Base-by-base conservation (phyloP, 1,284 basidiomycete species). In the Stygiomarasmius scandens region DNA sequence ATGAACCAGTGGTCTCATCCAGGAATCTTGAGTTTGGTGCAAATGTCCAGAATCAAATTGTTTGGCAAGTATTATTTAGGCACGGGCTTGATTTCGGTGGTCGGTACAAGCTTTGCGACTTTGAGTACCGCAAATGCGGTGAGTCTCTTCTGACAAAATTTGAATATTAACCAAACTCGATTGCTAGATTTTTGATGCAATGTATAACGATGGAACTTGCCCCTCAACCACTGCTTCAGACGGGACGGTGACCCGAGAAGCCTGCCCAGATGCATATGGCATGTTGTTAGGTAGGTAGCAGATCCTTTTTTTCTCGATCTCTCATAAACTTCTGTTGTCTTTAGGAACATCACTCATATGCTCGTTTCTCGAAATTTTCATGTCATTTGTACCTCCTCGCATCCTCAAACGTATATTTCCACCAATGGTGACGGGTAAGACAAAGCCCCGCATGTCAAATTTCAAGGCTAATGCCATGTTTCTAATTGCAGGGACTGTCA, bases 221-320 rank as follows among this genome's bases (percentile, higher is more conserved):
- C 82, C 89, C 0, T 83, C 80, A 2, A 81, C 77, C 2, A 81
- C 76, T 0, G 74, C 71, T 11, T 70, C 79, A 2, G 84, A 91
- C 62, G 91, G 92, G 0, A 82, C 79, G 0, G 69, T 83, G 3
- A 83, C 80, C 5, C 77, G 83, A 16, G 80, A 76, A 0, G 64
- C 90, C 5, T 95, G 93, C 70, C 90, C 89, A 0, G 89, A 93
- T 61, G 90, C 89, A 0, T 93, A 90, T 64, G 91, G 91, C 34
- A 87, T 81, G 74, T 74, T 93, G 10, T 77, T 92, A 24, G 89
- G 90, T 82, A 66, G 56, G 73, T 24, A 66, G 10, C 12, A 12
- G n/a, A n/a, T n/a, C n/a, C n/a, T 14, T n/a, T 52, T 29, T 10
- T 32, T 53, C 14, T 58, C 36, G 2, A 11, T 34, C 32, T 43